phyloP scores from a whole-genome alignment of 208 protist species.

The Leishmania aethiopica region DNA sequence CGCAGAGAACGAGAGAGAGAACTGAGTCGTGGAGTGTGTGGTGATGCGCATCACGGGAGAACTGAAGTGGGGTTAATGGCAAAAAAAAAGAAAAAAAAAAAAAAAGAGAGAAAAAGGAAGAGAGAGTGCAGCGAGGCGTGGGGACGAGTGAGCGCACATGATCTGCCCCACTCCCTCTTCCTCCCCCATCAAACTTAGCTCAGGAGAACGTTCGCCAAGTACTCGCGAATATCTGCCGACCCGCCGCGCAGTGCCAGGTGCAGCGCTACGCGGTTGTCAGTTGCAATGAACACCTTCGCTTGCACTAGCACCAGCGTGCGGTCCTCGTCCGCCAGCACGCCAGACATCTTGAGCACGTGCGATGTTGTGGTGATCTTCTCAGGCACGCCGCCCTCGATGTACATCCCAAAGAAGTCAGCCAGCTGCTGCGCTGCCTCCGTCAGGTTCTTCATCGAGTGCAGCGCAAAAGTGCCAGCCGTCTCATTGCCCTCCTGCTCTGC shows the following conservation, averaged over 20 bases:
- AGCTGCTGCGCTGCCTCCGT: slow-evolving; percentile 81
- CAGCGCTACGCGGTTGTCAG: slow-evolving; percentile 71
- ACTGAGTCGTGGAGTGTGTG: no score
- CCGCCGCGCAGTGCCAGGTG: slow-evolving; percentile 81
- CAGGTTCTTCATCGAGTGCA: slow-evolving; percentile 88
- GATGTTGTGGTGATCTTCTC: slow-evolving; percentile 73
- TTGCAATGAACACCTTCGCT: slow-evolving; percentile 78
- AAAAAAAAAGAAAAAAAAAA: neutral
- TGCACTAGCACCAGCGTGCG: slow-evolving; percentile 74
- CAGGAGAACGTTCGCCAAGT: slow-evolving; percentile 68
- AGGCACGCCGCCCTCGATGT: slow-evolving; percentile 69
- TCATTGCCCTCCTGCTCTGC: slow-evolving; percentile 54
- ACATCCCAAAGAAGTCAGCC: slow-evolving; percentile 87
- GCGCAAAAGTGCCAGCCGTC: slow-evolving; percentile 81
- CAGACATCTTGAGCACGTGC: slow-evolving; percentile 84
- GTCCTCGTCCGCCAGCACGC: slow-evolving; percentile 58
- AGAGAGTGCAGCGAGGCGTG: neutral
- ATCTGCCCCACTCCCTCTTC: neutral
- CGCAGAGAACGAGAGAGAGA: neutral
- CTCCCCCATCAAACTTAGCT: slow-evolving; percentile 30
- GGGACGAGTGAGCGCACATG: neutral
- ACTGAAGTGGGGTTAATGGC: no score
- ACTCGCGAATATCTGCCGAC: slow-evolving; percentile 68
- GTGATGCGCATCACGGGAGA: neutral
- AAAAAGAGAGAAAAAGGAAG: neutral